These are phyloP conservation scores for Phytophthora sansomeana DNA, from an alignment of 352 stramenopile genomes.

Conservation along the genomic window DNA sequence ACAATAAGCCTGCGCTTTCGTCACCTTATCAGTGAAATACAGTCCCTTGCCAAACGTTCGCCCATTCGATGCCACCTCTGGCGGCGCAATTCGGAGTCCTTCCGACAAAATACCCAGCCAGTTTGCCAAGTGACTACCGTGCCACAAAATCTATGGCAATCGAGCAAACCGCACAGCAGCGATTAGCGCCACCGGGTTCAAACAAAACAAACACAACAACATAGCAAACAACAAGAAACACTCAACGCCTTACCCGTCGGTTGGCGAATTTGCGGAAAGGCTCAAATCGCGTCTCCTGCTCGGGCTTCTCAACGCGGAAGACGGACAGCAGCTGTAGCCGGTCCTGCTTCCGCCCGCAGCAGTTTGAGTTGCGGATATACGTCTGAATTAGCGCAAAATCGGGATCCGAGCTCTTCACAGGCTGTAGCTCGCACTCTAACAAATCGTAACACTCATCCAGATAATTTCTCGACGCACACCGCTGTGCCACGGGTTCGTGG, in stretches of 20 bases:
- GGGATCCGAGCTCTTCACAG: slow-evolving; percentile 46
- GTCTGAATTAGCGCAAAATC: slow-evolving; percentile 71
- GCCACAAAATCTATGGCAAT: slow-evolving; percentile 81
- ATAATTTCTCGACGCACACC: slow-evolving; percentile 60
- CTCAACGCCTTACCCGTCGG: slow-evolving; percentile 49
- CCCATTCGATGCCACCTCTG: slow-evolving; percentile 77
- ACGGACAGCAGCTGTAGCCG: slow-evolving; percentile 62
- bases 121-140: slow-evolving; percentile 87
- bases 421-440: slow-evolving; percentile 59
- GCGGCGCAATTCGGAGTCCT: slow-evolving; percentile 81
- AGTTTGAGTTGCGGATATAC: slow-evolving; percentile 79
- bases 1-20: slow-evolving; percentile 76
- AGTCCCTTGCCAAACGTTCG: slow-evolving; percentile 86
- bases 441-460: slow-evolving; percentile 69
- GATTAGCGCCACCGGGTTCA: slow-evolving; percentile 20
- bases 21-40: slow-evolving; percentile 91
- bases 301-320: slow-evolving; percentile 65
- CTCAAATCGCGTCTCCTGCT: slow-evolving; percentile 60
- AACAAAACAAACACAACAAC: slow-evolving; percentile 19
- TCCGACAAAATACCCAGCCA: slow-evolving; percentile 85
- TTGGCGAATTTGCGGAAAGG: slow-evolving; percentile 58
- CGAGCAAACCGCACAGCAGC: slow-evolving; percentile 32
- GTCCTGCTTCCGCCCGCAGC: slow-evolving; percentile 65
- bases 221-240: slow-evolving; percentile 25
- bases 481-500: slow-evolving; percentile 45